Conservation (phyloP, 2,329 filamentous ascomycete genomes). For the Colletotrichum caudatum region DNA sequence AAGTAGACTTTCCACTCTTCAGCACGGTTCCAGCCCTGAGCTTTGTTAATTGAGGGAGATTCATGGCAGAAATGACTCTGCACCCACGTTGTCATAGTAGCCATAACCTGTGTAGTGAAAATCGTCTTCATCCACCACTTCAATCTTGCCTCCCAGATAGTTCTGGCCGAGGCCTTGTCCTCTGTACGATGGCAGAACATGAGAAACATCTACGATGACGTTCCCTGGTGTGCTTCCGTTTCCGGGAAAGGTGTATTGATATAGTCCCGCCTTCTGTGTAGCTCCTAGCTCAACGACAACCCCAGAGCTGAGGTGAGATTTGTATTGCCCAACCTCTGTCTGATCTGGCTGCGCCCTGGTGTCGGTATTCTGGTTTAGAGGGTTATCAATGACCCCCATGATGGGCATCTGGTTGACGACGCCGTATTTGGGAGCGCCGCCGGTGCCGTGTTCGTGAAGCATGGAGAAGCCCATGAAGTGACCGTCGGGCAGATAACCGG, state of each 20-base stretch:
- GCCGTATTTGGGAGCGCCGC: slow-evolving; percentile 77
- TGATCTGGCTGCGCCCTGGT: slow-evolving; percentile 63
- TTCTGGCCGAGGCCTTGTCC: slow-evolving; percentile 71
- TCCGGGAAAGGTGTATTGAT: slow-evolving; percentile 69
- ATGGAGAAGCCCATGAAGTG: slow-evolving; percentile 71
- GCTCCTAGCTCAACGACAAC: slow-evolving; percentile 70
- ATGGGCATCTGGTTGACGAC: slow-evolving; percentile 71
- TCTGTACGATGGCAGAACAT: slow-evolving; percentile 72
- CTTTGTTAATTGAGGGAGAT: slow-evolving; percentile 20
- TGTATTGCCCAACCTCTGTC: slow-evolving; percentile 72
- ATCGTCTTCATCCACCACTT: slow-evolving; percentile 58
- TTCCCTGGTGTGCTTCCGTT: slow-evolving; percentile 52
- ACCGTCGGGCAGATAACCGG: slow-evolving; percentile 63
- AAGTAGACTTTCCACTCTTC: slow-evolving; percentile 73
- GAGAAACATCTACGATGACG: slow-evolving; percentile 73
- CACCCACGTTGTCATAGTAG: slow-evolving; percentile 69
- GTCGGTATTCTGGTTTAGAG: slow-evolving; percentile 66
- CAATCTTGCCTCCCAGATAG: slow-evolving; percentile 71
- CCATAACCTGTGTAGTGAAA: slow-evolving; percentile 70
- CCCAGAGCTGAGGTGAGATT: slow-evolving; percentile 65
- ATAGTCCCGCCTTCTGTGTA: slow-evolving; percentile 68
- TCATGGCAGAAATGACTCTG: background rate
- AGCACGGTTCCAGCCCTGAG: slow-evolving; percentile 71
- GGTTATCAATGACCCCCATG: slow-evolving; percentile 62
- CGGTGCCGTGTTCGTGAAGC: slow-evolving; percentile 76